Evolutionary conservation across 805 yeast species (phyloP).

Genomic region (Pichia insulana): DNA sequence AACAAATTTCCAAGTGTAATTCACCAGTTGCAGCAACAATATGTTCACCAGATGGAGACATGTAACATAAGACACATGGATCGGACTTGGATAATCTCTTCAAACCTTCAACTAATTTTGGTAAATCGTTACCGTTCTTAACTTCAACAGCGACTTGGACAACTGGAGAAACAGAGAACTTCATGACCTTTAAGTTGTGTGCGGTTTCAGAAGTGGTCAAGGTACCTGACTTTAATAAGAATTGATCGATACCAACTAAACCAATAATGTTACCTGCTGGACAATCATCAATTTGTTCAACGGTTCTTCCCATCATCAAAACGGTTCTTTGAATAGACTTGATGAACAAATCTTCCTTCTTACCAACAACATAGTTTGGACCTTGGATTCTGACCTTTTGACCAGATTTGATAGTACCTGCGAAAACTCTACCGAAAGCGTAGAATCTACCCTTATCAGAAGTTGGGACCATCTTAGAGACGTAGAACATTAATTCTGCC

Average conservation of each 20-base stretch:
- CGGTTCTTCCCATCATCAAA: constrained; percentile 98
- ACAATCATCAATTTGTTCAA: constrained; percentile 97
- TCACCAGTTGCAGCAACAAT: constrained; percentile 99
- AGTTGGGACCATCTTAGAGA: constrained; percentile 99
- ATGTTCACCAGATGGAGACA: constrained; percentile 97
- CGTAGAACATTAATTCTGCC: constrained; percentile 97
- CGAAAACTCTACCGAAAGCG: constrained; percentile 99
- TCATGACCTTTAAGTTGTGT: constrained; percentile 99
- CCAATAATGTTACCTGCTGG: constrained; percentile 99
- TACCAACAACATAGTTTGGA: constrained; percentile 98
- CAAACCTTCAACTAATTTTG: constrained; percentile 99
- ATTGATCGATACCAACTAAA: constrained; percentile 99
- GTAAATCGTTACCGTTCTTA: constrained; percentile 98
- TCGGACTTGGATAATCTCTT: constrained; percentile 99
- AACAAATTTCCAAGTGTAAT: constrained; percentile 97
- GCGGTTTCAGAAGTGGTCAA: constrained; percentile 93
- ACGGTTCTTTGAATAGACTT: constrained; percentile 99
- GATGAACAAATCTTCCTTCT: constrained; percentile 93
- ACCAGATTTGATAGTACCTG: constrained; percentile 99
- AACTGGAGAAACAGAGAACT: constrained; percentile 99
- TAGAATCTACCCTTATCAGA: constrained; percentile 99
- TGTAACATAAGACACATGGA: constrained; percentile 90
- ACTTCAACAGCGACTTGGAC: constrained; percentile 99
- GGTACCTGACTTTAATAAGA: constrained; percentile 98
- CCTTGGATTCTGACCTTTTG: constrained; percentile 99